Conservation (phyloP, 129 eudicot genomes). For the Helianthus tuberosus region DNA sequence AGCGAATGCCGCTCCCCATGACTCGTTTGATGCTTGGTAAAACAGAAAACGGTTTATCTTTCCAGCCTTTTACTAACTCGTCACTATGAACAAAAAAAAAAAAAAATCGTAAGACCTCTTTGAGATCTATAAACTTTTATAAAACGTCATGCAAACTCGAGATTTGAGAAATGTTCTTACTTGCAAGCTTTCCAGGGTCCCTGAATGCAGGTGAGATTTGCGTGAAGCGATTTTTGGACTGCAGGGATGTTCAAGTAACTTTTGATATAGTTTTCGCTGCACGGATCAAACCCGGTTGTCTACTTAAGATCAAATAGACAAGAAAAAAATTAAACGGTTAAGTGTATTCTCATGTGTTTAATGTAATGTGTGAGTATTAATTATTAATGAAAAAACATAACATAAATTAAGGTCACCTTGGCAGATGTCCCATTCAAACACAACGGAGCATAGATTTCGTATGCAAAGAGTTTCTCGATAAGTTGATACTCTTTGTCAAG, state of each 20-base stretch:
- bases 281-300: constrained; percentile 59
- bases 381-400: not conserved
- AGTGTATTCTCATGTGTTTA: too few relatives aligned
- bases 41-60: constrained; percentile 48
- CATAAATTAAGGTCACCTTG: constrained; percentile 27
- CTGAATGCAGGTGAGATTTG: constrained; percentile 46
- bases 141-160: not conserved
- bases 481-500: constrained; percentile 20
- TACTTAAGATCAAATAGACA: constrained; percentile 7
- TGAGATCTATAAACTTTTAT: not conserved
- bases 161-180: constrained; percentile 31
- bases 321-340: too few relatives aligned
- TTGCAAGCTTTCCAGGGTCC: constrained; percentile 57
- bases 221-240: constrained; percentile 69
- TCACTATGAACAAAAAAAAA: constrained; percentile 15
- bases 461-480: constrained; percentile 25
- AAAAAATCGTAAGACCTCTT: not conserved
- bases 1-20: constrained; percentile 55
- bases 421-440: constrained; percentile 38
- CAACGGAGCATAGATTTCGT: constrained; percentile 63
- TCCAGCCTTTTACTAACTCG: constrained; percentile 19
- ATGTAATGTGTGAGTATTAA: too few relatives aligned
- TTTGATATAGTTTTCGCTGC: constrained; percentile 42
- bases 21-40: constrained; percentile 51
- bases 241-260: constrained; percentile 53